Percentiles rank a stretch among this genome's conserved stretches.
Evolutionary conservation across 805 yeast genomes (phyloP).

Genomic region (Naumovozyma baii): DNA sequence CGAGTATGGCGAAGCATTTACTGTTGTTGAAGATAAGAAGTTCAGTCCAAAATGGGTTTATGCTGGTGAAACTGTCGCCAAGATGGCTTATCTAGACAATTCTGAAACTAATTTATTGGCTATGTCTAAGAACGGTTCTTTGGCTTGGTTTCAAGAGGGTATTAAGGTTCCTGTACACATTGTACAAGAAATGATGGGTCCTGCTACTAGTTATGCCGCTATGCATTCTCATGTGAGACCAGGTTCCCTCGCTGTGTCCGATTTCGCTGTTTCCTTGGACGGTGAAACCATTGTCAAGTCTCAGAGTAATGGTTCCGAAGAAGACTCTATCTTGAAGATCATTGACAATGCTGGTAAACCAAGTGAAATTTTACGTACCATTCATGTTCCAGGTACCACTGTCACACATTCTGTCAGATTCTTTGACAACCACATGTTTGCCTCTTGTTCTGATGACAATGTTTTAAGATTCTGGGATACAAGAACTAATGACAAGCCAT

Average conservation of each 20-base stretch:
- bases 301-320: constrained; percentile 18
- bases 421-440: constrained; percentile 21
- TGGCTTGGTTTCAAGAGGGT: constrained; percentile 24
- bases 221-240: constrained; percentile 17
- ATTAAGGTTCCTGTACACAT: constrained; percentile 22
- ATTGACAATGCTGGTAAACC: constrained; percentile 22
- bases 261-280: constrained; percentile 19
- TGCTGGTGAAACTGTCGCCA: constrained; percentile 20
- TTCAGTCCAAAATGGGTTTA: constrained; percentile 16
- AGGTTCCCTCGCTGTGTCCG: constrained; percentile 15
- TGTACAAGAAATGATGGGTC: constrained; percentile 22
- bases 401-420: constrained; percentile 21
- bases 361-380: constrained; percentile 17
- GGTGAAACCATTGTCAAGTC: constrained; percentile 19
- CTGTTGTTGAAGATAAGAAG: constrained; percentile 30
- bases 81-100: constrained; percentile 27
- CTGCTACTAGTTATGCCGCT: constrained; percentile 18
- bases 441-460: constrained; percentile 23
- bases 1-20: constrained; percentile 63
- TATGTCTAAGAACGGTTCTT: constrained; percentile 21
- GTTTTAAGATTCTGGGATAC: constrained; percentile 24
- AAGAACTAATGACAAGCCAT: constrained; percentile 18
- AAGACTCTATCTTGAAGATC: constrained; percentile 18
- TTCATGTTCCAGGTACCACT: constrained; percentile 18
- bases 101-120: constrained; percentile 26